Evolutionary conservation across 192 early-diverging fungal species (phyloP).

Genomic region (Coemansia asiatica): DNA sequence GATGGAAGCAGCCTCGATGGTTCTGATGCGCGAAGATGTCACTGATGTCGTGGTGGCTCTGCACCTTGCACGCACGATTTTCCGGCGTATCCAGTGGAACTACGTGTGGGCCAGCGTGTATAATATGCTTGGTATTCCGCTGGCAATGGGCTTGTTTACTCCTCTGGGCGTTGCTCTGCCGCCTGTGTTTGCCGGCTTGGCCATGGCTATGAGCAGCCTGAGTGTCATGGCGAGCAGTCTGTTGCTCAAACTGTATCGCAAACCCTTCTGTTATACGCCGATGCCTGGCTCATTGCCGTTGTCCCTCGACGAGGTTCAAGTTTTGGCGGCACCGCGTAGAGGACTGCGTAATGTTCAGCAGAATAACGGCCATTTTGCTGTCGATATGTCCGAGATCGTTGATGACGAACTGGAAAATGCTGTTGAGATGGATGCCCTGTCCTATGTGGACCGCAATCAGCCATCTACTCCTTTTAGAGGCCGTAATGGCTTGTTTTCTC

Average conservation of each 20-base stretch:
- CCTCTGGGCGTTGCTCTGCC: constrained; percentile 84
- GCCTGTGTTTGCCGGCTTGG: constrained; percentile 90
- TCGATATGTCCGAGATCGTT: constrained; percentile 30
- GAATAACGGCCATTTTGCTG: constrained; percentile 20
- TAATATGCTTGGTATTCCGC: constrained; percentile 86
- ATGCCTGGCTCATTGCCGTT: constrained; percentile 23
- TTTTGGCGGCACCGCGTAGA: constrained; percentile 24
- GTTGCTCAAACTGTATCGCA: constrained; percentile 71
- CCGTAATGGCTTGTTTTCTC: constrained; percentile 18
- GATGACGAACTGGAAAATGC: constrained; percentile 13
- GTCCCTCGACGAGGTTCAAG: constrained; percentile 20
- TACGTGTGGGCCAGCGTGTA: constrained; percentile 88
- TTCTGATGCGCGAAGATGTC: constrained; percentile 88
- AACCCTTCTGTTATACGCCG: constrained; percentile 44
- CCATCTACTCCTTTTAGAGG: background rate
- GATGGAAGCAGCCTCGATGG: constrained; percentile 89
- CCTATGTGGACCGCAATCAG: background rate
- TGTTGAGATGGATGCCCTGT: background rate
- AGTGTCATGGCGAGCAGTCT: constrained; percentile 90
- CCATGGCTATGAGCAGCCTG: constrained; percentile 91
- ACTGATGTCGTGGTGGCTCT: constrained; percentile 83
- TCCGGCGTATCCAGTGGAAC: constrained; percentile 81
- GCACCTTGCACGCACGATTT: constrained; percentile 81
- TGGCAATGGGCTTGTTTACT: constrained; percentile 89
- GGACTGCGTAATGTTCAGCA: background rate